These are phyloP conservation scores for Talaromyces marneffei DNA, from an alignment of 2,329 filamentous ascomycete genomes.

Conservation along the genomic window DNA sequence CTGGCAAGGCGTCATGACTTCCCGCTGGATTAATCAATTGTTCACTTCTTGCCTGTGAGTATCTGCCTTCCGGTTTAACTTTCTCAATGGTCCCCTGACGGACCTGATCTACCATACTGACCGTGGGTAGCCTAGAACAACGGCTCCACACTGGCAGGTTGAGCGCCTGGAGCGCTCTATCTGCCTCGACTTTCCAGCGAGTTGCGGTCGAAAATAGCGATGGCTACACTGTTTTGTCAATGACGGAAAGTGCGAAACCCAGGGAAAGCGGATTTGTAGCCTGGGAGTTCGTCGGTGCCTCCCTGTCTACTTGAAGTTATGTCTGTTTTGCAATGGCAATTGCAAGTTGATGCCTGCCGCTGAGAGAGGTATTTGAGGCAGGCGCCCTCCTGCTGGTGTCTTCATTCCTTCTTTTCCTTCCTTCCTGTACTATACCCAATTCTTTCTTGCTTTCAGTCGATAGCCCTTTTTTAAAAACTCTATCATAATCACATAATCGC, in stretches of 20 bases:
- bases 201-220: slow-evolving; percentile 35
- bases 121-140: slow-evolving; percentile 3
- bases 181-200: slow-evolving; percentile 28
- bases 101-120: slow-evolving; percentile 3
- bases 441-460: not conserved
- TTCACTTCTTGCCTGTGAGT: slow-evolving; percentile 35
- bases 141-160: not conserved
- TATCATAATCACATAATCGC: not conserved
- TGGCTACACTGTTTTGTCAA: slow-evolving; percentile 32
- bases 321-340: not conserved
- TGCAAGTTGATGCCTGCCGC: not conserved
- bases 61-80: slow-evolving; percentile 3
- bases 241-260: not conserved
- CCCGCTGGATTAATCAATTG: slow-evolving; percentile 36
- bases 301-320: not conserved
- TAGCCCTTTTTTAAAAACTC: too few species aligned
- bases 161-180: slow-evolving; percentile 32
- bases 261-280: slow-evolving; percentile 23
- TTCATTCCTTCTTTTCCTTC: not conserved
- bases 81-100: not conserved
- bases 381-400: not conserved
- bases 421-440: not conserved
- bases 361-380: not conserved
- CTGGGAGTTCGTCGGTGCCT: slow-evolving; percentile 35
- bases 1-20: slow-evolving; percentile 40